A percentile compares a stretch with the other conserved stretches of the same genome.
Evolutionary conservation across 23 red algal species (phyloP).

Genomic region (Agarophyton chilense): DNA sequence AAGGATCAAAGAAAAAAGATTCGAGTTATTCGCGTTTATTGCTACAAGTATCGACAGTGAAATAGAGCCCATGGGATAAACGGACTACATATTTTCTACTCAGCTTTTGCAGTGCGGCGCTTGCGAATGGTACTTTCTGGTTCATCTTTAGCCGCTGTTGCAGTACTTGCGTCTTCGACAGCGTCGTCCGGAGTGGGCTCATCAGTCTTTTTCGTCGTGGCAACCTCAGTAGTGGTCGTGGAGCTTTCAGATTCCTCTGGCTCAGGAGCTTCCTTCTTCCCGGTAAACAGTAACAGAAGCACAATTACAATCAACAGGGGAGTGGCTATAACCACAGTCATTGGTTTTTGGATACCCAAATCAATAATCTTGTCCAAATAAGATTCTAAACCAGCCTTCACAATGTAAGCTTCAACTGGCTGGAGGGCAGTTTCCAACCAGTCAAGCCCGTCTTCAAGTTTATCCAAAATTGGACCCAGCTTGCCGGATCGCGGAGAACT

Average conservation of each 20-base stretch:
- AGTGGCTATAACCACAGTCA: constrained; percentile 53
- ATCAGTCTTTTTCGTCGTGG: constrained; percentile 69
- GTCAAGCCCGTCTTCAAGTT: constrained; percentile 39
- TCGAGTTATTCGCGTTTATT: constrained; percentile 44
- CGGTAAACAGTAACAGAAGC: constrained; percentile 37
- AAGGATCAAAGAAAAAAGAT: background rate
- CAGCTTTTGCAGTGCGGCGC: constrained; percentile 32
- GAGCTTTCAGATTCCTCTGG: background rate
- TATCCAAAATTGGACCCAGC: constrained; percentile 33
- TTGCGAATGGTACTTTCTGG: constrained; percentile 31
- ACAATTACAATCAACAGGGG: constrained; percentile 64
- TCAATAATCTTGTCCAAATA: constrained; percentile 80
- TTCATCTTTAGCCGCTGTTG: constrained; percentile 12
- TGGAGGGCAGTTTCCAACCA: constrained; percentile 33
- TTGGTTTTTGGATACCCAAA: constrained; percentile 70
- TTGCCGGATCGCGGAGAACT: background rate
- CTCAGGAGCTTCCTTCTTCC: constrained; percentile 16
- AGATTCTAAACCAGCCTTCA: constrained; percentile 46
- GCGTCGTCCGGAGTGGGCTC: constrained; percentile 50
- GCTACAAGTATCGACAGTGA: constrained; percentile 34
- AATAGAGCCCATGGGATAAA: background rate
- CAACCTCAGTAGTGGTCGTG: constrained; percentile 14
- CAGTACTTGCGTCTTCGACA: constrained; percentile 19
- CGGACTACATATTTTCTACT: background rate
- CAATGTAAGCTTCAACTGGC: constrained; percentile 53